Base-by-base conservation (phyloP, 768 basidiomycete genomes). In the Tricholoma terreum region DNA sequence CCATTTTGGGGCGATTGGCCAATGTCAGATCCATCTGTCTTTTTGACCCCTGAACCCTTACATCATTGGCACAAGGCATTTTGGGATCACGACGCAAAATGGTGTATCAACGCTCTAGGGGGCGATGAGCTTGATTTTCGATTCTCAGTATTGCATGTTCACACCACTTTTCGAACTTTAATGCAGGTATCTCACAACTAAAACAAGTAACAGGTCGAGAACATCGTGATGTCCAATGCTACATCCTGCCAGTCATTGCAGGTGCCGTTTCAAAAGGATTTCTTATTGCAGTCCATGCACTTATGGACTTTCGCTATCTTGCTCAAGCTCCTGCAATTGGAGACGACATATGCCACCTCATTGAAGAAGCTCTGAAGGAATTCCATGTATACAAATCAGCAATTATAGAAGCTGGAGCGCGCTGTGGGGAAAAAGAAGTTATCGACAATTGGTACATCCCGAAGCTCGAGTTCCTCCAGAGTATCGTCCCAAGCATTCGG, bases 391-490 rank as follows among this genome's bases (percentile, higher is more conserved):
- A 43, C 22, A 22, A 43, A 43, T 0, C 3, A 9, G 5, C 4
- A 3, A 22, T 43, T 22, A 22, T 43, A 22, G 21, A 19, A 11
- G 21, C 42, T 43, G 42, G 42, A 22, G 42, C 22, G 21, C 21
- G 9, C 12, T 22, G 5, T 21, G 21, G 42, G 22, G 22, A 43
- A 10, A 5, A 19, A 7, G 22, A 48, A 1, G 7, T 65, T 1
- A 70, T 48, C 27, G 15, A 48, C 5, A 45, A 45, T 21, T 45
- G 22, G 43, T 45, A 45, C 43, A 45, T 48, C 24, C 45, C 45
- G 27, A 48, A 48, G 45, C 45, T 48, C 45, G 73, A 76, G 52
- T 59, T 74, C 14, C 58, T 77, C 24, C 74, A 75, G 24, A 72
- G 67, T 78, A 65, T 51, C 50, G 22, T 24, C 21, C 27, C 6